phyloP scores from a whole-genome alignment of 116 monocot genomes.

The Iris pallida region DNA sequence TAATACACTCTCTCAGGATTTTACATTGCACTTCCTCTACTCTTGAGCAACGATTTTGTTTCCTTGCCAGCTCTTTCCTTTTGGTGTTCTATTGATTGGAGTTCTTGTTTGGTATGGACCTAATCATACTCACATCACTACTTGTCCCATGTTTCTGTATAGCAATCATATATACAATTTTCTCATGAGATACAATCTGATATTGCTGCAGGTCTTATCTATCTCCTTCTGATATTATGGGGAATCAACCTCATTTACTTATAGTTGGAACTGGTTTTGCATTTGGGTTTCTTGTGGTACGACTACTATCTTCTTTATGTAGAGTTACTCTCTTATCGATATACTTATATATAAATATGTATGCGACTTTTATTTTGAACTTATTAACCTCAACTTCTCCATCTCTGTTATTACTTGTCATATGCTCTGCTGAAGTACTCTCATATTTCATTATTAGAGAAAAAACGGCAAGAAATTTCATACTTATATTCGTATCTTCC shows the following conservation, averaged over 20 bases:
- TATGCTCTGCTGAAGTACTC: too few species aligned
- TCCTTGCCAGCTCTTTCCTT: conserved; percentile 69
- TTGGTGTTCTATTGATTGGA: conserved; percentile 65
- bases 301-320: conserved; percentile 7
- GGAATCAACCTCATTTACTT: conserved; percentile 79
- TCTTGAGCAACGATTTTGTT: conserved; percentile 4
- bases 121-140: not conserved
- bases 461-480: too few species aligned
- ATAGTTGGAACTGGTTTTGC: conserved; percentile 97
- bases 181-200: not conserved
- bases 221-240: conserved; percentile 91
- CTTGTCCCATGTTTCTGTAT: not conserved
- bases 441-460: too few species aligned
- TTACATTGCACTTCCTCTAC: not conserved
- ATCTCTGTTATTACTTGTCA: too few species aligned
- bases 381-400: too few species aligned
- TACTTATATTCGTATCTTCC: too few species aligned
- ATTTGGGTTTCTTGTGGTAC: conserved; percentile 98
- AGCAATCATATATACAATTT: not conserved
- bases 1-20: conserved; percentile 21
- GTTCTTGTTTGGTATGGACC: conserved; percentile 73
- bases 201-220: conserved; percentile 54
- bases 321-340: too few species aligned
- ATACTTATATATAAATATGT: too few species aligned
- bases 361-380: too few species aligned